Base-by-base conservation (phyloP, 1,139 yeast genomes). In the Suhomyces anneliseae region DNA sequence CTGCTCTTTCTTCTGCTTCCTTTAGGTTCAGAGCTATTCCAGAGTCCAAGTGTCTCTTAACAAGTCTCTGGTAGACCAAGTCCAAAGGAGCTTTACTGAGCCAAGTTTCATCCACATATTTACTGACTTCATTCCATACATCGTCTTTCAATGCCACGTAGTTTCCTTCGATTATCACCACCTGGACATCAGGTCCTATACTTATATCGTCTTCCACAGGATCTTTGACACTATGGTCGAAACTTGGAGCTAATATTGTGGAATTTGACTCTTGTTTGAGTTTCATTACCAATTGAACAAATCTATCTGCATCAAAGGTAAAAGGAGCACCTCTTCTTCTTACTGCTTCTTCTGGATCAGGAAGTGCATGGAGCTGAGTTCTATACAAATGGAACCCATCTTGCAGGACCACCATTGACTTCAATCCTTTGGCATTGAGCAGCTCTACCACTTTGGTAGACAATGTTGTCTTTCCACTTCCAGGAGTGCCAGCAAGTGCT, bases 311-410 rank as follows among this genome's bases (percentile, higher is more conserved):
- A 61, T 92, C 90, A 66, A 90, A 90, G 0, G 97, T 90, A 58
- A 78, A 81, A 1, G 96, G 95, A 0, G 96, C 87, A 0, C 97
- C 97, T 44, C 97, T 76, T 53, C 90, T 70, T 36, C 69, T 64
- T 35, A 82, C 68, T 0, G 96, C 93, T 36, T 68, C 72, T 7
- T 61, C 71, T 0, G 88, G 74, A 54, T 89, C 78, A 4, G 70
- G 65, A 61, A 87, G 75, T 40, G 65, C 53, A 27, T 68, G 72
- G 32, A 92, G 68, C 44, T 80, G 78, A 0, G 64, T 53, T 37
- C 93, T 68, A 9, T 90, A 82, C 32, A 82, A 71, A 62, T 92
- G 98, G 61, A 79, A 92, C 9, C 98, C 98, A 66, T 92, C 97
- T 85, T 72, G 78, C 10, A 78, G 72, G 32, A 74, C 81, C 8